These are phyloP conservation scores for Suhomyces sp. DNA, from an alignment of 805 yeast genomes.

Conservation along the genomic window DNA sequence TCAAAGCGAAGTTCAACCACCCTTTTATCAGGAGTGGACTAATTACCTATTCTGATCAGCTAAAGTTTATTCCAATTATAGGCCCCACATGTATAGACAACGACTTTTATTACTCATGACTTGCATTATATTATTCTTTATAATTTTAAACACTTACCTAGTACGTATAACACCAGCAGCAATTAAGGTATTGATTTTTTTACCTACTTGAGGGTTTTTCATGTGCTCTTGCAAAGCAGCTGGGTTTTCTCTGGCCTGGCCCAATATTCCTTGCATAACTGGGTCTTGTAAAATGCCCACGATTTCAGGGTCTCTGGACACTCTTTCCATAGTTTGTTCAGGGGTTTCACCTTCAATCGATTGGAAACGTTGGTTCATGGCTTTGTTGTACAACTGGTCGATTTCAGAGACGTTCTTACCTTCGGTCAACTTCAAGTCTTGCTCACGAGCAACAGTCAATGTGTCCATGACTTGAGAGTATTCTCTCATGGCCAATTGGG, in stretches of 20 bases:
- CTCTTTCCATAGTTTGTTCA: slow-evolving; percentile 90
- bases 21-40: not conserved
- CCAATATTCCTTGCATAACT: slow-evolving; percentile 90
- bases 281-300: slow-evolving; percentile 88
- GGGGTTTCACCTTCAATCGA: slow-evolving; percentile 86
- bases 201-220: slow-evolving; percentile 90
- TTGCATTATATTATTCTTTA: not conserved
- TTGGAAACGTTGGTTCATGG: slow-evolving; percentile 74
- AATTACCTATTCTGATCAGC: not conserved
- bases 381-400: slow-evolving; percentile 76
- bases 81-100: not conserved
- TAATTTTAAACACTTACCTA: slow-evolving; percentile 40
- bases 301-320: slow-evolving; percentile 90
- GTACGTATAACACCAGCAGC: slow-evolving; percentile 98
- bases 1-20: not conserved
- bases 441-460: slow-evolving; percentile 69
- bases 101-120: not conserved
- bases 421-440: slow-evolving; percentile 59
- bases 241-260: slow-evolving; percentile 92
- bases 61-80: not conserved
- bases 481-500: slow-evolving; percentile 87
- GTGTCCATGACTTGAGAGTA: slow-evolving; percentile 80
- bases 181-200: slow-evolving; percentile 82
- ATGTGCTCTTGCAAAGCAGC: slow-evolving; percentile 97
- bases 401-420: slow-evolving; percentile 70